Evolutionary conservation across 331 rosid species (phyloP).

Genomic region (Acacia pycnantha): DNA sequence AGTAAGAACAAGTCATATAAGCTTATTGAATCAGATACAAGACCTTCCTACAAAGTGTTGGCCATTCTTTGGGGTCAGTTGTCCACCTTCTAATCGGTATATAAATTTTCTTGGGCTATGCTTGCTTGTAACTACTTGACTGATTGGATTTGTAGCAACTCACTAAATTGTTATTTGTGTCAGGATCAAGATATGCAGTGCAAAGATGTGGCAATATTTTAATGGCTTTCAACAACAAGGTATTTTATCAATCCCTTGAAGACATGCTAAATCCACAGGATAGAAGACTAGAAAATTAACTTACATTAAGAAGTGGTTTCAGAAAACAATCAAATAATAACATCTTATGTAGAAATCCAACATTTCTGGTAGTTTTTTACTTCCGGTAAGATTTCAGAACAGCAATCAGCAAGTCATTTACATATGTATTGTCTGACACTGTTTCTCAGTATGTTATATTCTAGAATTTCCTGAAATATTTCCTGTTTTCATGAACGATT

Average conservation of each 20-base stretch:
- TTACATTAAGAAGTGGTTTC: not conserved
- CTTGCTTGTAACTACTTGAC: constrained; percentile 29
- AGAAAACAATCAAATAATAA: not conserved
- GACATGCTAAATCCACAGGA: not conserved
- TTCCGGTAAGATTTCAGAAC: not conserved
- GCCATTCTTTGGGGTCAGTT: constrained; percentile 96
- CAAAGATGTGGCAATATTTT: constrained; percentile 92
- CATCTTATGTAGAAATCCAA: not conserved
- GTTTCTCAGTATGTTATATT: constrained; percentile 12
- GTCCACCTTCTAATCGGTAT: constrained; percentile 97
- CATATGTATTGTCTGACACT: not conserved
- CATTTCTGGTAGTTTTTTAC: not conserved
- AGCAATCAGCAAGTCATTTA: not conserved
- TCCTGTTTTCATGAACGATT: constrained; percentile 3
- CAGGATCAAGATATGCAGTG: constrained; percentile 98
- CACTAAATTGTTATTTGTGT: constrained; percentile 35
- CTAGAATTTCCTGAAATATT: not conserved
- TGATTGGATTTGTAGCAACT: constrained; percentile 37
- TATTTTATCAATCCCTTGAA: constrained; percentile 24
- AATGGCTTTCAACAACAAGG: constrained; percentile 98
- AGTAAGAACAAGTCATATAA: constrained; percentile 22
- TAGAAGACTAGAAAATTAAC: not conserved
- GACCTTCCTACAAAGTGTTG: constrained; percentile 93
- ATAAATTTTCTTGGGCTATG: constrained; percentile 27
- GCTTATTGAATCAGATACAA: constrained; percentile 61